These are phyloP conservation scores for Hymenoscyphus albidus DNA, from an alignment of 2,329 filamentous ascomycete genomes.

Conservation along the genomic window DNA sequence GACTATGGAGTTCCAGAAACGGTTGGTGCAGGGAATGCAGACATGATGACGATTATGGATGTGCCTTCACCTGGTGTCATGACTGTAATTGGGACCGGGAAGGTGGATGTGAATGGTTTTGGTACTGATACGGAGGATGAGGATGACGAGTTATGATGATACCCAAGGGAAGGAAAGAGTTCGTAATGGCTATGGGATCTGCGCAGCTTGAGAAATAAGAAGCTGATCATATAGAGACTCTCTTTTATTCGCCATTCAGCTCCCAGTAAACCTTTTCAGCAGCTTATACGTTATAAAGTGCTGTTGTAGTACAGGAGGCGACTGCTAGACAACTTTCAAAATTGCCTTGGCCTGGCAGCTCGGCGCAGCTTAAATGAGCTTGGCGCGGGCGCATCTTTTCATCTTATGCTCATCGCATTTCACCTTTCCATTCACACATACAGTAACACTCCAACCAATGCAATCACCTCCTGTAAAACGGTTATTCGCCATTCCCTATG, in stretches of 20 bases:
- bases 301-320: too few species aligned
- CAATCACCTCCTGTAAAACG: too few species aligned
- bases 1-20: background rate
- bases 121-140: constrained; percentile 18
- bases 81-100: background rate
- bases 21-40: background rate
- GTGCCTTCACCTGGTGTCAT: background rate
- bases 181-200: background rate
- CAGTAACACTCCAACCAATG: background rate
- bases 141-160: constrained; percentile 21
- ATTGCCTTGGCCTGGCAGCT: background rate
- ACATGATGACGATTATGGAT: background rate
- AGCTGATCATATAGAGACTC: background rate
- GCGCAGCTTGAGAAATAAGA: background rate
- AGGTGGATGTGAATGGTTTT: background rate
- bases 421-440: background rate
- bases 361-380: background rate
- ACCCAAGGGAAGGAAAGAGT: constrained; percentile 8
- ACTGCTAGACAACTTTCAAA: too few species aligned
- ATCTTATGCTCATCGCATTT: background rate
- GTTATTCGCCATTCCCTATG: too few species aligned
- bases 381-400: background rate
- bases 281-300: too few species aligned
- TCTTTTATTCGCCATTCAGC: too few species aligned
- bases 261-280: too few species aligned